phyloP scores from a whole-genome alignment of 75 land plant genomes.

The Ceratopteris richardii region DNA sequence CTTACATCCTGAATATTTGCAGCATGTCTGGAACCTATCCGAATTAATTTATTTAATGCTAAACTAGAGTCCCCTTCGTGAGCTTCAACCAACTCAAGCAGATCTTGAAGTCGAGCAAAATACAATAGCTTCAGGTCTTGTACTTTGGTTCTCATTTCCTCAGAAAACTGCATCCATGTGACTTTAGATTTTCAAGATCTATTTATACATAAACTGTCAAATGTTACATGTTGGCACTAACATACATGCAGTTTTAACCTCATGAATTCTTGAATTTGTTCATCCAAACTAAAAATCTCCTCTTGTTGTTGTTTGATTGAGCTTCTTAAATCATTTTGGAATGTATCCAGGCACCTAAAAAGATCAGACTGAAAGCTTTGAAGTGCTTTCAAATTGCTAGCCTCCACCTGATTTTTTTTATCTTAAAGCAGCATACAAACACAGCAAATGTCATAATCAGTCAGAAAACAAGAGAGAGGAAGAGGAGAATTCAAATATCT shows the following conservation, averaged over 20 bases:
- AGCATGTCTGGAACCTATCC: constrained; percentile 13
- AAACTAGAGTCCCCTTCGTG: constrained; percentile 14
- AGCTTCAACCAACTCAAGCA: constrained; percentile 13
- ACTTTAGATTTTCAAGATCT: too few species aligned
- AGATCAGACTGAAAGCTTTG: constrained; percentile 53
- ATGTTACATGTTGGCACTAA: background rate
- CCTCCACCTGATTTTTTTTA: constrained; percentile 54
- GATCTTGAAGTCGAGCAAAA: constrained; percentile 11
- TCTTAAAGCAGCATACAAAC: constrained; percentile 26
- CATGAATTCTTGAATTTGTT: constrained; percentile 47
- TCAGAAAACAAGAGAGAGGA: background rate
- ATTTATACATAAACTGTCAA: background rate
- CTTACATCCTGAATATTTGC: constrained; percentile 17
- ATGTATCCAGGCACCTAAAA: constrained; percentile 34
- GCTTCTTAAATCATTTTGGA: constrained; percentile 34
- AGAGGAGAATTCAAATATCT: background rate
- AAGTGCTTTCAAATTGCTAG: constrained; percentile 52
- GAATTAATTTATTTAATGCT: constrained; percentile 3
- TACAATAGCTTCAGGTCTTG: constrained; percentile 15
- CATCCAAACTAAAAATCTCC: constrained; percentile 48
- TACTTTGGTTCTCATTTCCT: constrained; percentile 16
- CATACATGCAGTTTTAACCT: constrained; percentile 53
- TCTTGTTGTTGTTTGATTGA: constrained; percentile 56
- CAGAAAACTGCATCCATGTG: constrained; percentile 15
- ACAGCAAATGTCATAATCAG: background rate